Conservation (phyloP, 2,329 filamentous ascomycete genomes). For the Colletotrichum tofieldiae region DNA sequence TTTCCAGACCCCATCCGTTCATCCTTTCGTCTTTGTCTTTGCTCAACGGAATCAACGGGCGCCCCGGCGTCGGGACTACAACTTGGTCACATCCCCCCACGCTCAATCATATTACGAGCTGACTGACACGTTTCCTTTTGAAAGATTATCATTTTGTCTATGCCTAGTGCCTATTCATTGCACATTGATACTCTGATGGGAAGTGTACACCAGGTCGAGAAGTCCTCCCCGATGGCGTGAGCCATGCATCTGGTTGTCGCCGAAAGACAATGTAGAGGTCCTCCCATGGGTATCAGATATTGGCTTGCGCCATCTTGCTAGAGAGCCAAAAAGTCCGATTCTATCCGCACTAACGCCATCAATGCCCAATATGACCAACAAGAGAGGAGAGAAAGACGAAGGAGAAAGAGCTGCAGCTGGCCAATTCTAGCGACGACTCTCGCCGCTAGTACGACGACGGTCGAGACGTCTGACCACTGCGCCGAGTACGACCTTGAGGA, state of each 20-base stretch:
- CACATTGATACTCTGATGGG: slow-evolving; percentile 1
- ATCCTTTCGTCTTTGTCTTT: background rate
- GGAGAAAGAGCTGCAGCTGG: slow-evolving; percentile 3
- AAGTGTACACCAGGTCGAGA: background rate
- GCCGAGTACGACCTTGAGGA: slow-evolving; percentile 88
- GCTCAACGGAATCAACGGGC: background rate
- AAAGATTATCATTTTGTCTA: background rate
- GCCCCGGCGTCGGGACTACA: background rate
- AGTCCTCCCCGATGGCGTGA: background rate
- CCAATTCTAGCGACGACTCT: slow-evolving; percentile 26
- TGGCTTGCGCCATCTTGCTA: background rate
- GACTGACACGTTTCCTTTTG: background rate
- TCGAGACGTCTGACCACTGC: slow-evolving; percentile 73
- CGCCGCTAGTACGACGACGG: slow-evolving; percentile 45
- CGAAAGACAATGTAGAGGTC: background rate
- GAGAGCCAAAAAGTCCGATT: background rate
- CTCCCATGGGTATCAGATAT: slow-evolving; percentile 28
- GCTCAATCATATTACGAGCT: background rate
- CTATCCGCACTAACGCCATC: slow-evolving; percentile 29
- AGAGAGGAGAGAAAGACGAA: background rate
- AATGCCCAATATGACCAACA: slow-evolving; percentile 12
- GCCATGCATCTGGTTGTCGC: slow-evolving; percentile 6
- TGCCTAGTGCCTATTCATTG: background rate
- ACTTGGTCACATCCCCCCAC: slow-evolving; percentile 1
- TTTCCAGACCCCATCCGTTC: slow-evolving; percentile 14